Conservation (phyloP, 345 rosid species). For the Ricinus communis region DNA sequence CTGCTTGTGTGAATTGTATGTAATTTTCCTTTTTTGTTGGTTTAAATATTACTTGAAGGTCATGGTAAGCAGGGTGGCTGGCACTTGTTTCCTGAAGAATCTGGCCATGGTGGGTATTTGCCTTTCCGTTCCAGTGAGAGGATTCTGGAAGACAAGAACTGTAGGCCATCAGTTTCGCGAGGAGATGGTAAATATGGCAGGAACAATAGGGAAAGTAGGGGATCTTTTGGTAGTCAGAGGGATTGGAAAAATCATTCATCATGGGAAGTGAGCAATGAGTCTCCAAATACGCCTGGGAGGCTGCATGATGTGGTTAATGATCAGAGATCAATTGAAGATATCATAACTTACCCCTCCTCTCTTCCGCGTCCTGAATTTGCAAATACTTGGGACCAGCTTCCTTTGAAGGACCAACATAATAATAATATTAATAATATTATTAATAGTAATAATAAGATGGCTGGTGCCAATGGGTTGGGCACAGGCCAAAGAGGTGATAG, state of each 20-base stretch:
- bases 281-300: constrained; percentile 54
- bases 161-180: constrained; percentile 46
- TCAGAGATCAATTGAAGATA: constrained; percentile 61
- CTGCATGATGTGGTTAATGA: constrained; percentile 49
- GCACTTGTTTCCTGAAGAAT: constrained; percentile 63
- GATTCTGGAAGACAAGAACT: constrained; percentile 59
- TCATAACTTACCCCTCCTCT: constrained; percentile 35
- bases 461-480: constrained; percentile 45
- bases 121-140: constrained; percentile 57
- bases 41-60: constrained; percentile 56
- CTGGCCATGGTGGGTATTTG: constrained; percentile 60
- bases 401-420: constrained; percentile 52
- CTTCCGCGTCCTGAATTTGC: constrained; percentile 43
- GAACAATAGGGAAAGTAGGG: constrained; percentile 61
- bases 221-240: constrained; percentile 53
- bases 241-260: constrained; percentile 69
- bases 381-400: constrained; percentile 55
- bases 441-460: constrained; percentile 23
- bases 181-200: constrained; percentile 73
- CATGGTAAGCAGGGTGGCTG: constrained; percentile 89
- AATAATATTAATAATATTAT: neutral
- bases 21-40: constrained; percentile 24
- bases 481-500: constrained; percentile 46
- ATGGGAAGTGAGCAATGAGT: constrained; percentile 66
- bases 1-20: constrained; percentile 34